Evolutionary conservation across 2,329 filamentous ascomycete species (phyloP).

Genomic region (Aspergillus sp.): DNA sequence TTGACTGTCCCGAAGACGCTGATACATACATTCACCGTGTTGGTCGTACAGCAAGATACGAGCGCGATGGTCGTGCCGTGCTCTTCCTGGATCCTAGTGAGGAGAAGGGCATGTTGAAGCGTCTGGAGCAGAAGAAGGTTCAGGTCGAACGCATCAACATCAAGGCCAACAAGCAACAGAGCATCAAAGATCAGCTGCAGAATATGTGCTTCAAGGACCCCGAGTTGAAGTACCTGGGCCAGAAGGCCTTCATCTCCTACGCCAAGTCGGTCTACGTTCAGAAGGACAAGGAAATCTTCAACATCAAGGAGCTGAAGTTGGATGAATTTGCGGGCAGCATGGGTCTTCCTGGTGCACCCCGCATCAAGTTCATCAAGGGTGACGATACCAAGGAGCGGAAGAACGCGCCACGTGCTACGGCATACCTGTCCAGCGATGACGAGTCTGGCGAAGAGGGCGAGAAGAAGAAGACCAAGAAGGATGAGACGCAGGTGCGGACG

Average conservation of each 20-base stretch:
- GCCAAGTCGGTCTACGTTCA: slow-evolving; percentile 81
- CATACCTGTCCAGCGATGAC: slow-evolving; percentile 63
- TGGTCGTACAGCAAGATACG: slow-evolving; percentile 89
- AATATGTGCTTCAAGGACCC: slow-evolving; percentile 96
- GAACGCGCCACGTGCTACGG: slow-evolving; percentile 72
- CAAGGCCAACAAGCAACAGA: slow-evolving; percentile 83
- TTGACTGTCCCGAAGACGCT: slow-evolving; percentile 94
- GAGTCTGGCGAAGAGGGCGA: slow-evolving; percentile 51
- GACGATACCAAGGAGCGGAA: slow-evolving; percentile 84
- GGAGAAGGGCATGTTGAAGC: slow-evolving; percentile 84
- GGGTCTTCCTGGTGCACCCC: slow-evolving; percentile 85
- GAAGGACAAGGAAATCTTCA: slow-evolving; percentile 88
- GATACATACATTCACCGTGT: slow-evolving; percentile 98
- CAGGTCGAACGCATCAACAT: slow-evolving; percentile 85
- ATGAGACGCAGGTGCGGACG: slow-evolving; percentile 69
- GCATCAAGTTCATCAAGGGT: slow-evolving; percentile 90
- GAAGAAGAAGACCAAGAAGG: slow-evolving; percentile 58
- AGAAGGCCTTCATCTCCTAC: slow-evolving; percentile 95
- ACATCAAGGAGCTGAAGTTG: slow-evolving; percentile 77
- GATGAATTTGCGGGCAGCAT: slow-evolving; percentile 84
- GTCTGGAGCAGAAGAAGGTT: slow-evolving; percentile 85
- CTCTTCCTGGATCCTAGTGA: slow-evolving; percentile 91
- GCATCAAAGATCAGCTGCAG: slow-evolving; percentile 80
- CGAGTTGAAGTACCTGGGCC: slow-evolving; percentile 89
- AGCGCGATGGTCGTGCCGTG: slow-evolving; percentile 82